phyloP scores from a whole-genome alignment of 768 basidiomycete genomes.

The Coprinellus micaceus region DNA sequence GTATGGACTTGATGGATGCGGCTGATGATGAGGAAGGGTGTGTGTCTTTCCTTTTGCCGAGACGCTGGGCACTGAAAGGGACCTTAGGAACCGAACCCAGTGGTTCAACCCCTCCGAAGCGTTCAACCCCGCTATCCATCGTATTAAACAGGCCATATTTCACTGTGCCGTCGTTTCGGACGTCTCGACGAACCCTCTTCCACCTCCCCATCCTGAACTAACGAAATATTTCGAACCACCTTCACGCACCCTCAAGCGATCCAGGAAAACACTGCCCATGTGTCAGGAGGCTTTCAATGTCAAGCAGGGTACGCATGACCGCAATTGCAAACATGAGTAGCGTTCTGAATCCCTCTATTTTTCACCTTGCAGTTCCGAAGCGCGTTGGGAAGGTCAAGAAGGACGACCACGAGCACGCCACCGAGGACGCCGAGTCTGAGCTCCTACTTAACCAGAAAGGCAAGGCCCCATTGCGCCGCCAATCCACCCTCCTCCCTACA shows the following conservation, averaged over 20 bases:
- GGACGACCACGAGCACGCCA: constrained; percentile 58
- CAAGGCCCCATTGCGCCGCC: constrained; percentile 13
- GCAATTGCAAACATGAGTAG: background rate
- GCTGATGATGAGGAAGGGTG: constrained; percentile 78
- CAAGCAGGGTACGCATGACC: constrained; percentile 53
- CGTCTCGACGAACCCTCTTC: constrained; percentile 67
- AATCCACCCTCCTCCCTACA: constrained; percentile 1
- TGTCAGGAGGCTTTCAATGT: constrained; percentile 71
- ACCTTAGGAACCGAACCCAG: constrained; percentile 47
- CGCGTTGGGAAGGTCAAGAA: constrained; percentile 52
- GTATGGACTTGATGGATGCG: constrained; percentile 80
- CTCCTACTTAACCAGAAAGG: constrained; percentile 51
- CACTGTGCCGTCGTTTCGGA: constrained; percentile 80
- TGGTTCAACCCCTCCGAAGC: constrained; percentile 81
- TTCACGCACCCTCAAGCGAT: constrained; percentile 56
- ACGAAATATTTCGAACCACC: constrained; percentile 84
- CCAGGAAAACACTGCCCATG: constrained; percentile 51
- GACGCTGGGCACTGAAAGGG: constrained; percentile 2
- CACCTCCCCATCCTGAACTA: constrained; percentile 83
- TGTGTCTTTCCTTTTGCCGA: constrained; percentile 14
- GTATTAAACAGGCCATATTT: constrained; percentile 90
- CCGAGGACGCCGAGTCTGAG: constrained; percentile 57
- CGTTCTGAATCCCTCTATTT: too few relatives aligned
- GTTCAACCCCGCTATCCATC: constrained; percentile 87
- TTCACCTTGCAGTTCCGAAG: constrained; percentile 52